Evolutionary conservation across 2,329 filamentous ascomycete genomes (phyloP).

Genomic region (Microcera coccophila): DNA sequence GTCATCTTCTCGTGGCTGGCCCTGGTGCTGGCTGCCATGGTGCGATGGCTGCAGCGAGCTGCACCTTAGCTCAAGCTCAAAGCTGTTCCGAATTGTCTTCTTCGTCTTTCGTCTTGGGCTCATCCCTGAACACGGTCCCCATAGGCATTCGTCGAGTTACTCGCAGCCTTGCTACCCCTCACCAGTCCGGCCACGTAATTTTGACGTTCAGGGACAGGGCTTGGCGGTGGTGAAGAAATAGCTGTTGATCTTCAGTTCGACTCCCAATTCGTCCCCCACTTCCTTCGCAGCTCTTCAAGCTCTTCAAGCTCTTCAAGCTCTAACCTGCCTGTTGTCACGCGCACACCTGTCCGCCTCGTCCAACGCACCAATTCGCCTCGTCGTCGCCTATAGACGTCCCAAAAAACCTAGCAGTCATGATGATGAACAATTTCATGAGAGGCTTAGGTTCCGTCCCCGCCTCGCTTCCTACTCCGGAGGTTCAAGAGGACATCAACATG

Average conservation of each 20-base stretch:
- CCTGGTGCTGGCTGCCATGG: too few species aligned
- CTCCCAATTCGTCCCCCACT: background rate
- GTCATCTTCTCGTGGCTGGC: too few species aligned
- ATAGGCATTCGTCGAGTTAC: too few species aligned
- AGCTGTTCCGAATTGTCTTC: too few species aligned
- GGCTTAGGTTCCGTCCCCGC: slow-evolving; percentile 11
- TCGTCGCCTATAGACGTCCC: background rate
- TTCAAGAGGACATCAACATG: slow-evolving; percentile 24
- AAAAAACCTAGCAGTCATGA: slow-evolving; percentile 6
- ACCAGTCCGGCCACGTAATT: too few species aligned
- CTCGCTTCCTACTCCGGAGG: slow-evolving; percentile 21
- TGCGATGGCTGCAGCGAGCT: too few species aligned
- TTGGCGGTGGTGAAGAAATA: background rate
- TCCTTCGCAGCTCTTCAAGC: background rate
- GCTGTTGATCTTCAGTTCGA: background rate
- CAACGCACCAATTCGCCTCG: background rate
- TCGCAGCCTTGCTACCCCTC: too few species aligned
- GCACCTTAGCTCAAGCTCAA: too few species aligned
- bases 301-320: background rate
- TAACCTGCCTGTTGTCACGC: too few species aligned
- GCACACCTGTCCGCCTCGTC: background rate
- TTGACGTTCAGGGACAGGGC: too few species aligned
- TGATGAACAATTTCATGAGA: slow-evolving; percentile 12
- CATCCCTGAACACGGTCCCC: too few species aligned
- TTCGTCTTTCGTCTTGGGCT: too few species aligned